Conservation (phyloP, 2,329 filamentous ascomycete genomes). For the Ciborinia camelliae region DNA sequence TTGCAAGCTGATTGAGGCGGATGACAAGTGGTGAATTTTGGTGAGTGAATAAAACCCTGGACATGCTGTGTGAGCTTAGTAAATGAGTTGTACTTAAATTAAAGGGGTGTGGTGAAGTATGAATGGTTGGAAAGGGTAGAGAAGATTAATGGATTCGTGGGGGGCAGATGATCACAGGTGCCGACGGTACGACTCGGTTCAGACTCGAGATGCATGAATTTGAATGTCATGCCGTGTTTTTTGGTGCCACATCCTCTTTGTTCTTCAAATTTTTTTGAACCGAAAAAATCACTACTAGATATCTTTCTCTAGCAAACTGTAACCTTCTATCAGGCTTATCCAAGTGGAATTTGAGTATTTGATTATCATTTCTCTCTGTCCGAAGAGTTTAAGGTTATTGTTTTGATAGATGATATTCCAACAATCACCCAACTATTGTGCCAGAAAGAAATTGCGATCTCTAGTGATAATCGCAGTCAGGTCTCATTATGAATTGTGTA, state of each 20-base stretch:
- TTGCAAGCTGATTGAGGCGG: constrained; percentile 12
- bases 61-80: constrained; percentile 1
- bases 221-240: not conserved
- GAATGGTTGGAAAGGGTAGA: not conserved
- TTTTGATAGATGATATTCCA: not conserved
- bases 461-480: not conserved
- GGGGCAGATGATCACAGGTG: constrained; percentile 1
- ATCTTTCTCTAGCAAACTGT: not conserved
- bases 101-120: not conserved
- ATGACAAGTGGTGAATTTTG: constrained; percentile 11
- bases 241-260: not conserved
- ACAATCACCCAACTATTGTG: not conserved
- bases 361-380: not conserved
- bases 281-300: not conserved
- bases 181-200: not conserved
- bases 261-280: not conserved
- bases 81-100: not conserved
- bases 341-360: not conserved
- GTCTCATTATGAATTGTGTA: not conserved
- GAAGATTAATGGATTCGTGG: not conserved
- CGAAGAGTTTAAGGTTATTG: not conserved
- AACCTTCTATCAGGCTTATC: not conserved
- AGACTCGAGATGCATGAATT: not conserved
- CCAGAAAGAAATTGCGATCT: no score
- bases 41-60: not conserved